These are phyloP conservation scores for Beauveria varroae DNA, from an alignment of 2,329 filamentous ascomycete species.

Conservation along the genomic window DNA sequence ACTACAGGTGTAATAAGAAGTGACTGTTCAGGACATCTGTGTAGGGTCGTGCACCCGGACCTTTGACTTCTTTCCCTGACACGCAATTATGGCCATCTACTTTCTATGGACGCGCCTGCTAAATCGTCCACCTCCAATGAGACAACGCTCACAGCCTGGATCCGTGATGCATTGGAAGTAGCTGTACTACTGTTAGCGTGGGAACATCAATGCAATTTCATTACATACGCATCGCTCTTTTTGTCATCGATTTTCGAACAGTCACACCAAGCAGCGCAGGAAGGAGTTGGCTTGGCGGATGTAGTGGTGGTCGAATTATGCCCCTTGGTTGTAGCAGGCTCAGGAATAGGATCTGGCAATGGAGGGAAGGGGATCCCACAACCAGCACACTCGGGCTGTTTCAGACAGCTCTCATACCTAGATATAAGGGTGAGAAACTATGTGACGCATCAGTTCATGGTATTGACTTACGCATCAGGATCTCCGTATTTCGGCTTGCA, in stretches of 20 bases:
- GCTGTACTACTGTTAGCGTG: conserved; percentile 11
- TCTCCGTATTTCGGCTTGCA: conserved; percentile 8
- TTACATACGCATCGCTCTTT: conserved; percentile 18
- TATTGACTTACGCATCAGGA: neutral
- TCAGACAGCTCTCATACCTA: conserved; percentile 3
- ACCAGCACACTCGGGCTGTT: conserved; percentile 8
- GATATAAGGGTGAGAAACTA: neutral
- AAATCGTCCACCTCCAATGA: neutral
- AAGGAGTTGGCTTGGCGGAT: conserved; percentile 1
- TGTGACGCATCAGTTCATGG: neutral
- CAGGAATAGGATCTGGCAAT: neutral
- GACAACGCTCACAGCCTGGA: conserved; percentile 19
- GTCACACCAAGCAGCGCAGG: conserved; percentile 19
- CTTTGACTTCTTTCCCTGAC: neutral
- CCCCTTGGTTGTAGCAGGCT: conserved; percentile 15
- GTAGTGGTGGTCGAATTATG: neutral
- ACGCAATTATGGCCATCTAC: neutral
- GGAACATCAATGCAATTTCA: neutral
- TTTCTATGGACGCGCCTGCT: neutral
- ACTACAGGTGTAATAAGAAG: conserved; percentile 9
- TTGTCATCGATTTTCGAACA: conserved; percentile 21
- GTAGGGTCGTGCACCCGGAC: neutral
- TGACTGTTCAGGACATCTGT: neutral
- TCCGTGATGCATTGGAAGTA: conserved; percentile 24
- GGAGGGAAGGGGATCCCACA: conserved; percentile 7